A percentile compares a stretch with the other conserved stretches of the same genome.
Evolutionary conservation across 768 basidiomycete genomes (phyloP).

Genomic region (Leccinellum albellum): DNA sequence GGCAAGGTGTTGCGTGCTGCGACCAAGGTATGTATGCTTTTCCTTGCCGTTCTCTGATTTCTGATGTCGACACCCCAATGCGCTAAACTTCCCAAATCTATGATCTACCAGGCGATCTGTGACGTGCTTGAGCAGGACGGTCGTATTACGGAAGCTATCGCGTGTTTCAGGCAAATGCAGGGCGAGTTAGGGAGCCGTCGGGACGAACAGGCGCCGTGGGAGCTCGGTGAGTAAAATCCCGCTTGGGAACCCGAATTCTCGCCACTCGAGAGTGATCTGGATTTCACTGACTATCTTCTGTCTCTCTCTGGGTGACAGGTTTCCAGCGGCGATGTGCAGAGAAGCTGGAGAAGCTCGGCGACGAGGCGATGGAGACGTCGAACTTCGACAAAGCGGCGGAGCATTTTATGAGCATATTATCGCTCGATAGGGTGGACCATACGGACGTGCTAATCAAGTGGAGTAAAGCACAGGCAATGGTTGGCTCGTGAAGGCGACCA

Average conservation of each 20-base stretch:
- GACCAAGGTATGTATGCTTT: neutral
- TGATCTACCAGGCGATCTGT: neutral
- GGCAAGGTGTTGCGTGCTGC: neutral
- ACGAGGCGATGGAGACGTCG: neutral
- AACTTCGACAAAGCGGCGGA: neutral
- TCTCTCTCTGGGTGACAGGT: neutral
- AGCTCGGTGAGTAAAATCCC: neutral
- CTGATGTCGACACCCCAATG: neutral
- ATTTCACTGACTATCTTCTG: neutral
- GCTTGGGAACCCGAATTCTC: neutral
- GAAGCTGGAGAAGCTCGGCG: neutral
- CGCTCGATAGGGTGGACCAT: neutral
- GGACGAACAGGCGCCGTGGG: neutral
- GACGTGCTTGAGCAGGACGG: neutral
- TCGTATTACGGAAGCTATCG: neutral
- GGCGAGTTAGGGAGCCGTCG: neutral
- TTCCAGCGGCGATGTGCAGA: neutral
- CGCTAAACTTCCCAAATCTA: neutral
- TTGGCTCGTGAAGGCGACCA: neutral
- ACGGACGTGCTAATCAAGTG: neutral
- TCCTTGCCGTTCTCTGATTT: neutral
- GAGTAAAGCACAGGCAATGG: neutral
- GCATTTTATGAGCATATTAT: neutral
- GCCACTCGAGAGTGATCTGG: neutral
- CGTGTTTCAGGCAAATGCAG: neutral